Evolutionary conservation across 257 asterid species (phyloP).

Genomic region (Cruciata laevipes): DNA sequence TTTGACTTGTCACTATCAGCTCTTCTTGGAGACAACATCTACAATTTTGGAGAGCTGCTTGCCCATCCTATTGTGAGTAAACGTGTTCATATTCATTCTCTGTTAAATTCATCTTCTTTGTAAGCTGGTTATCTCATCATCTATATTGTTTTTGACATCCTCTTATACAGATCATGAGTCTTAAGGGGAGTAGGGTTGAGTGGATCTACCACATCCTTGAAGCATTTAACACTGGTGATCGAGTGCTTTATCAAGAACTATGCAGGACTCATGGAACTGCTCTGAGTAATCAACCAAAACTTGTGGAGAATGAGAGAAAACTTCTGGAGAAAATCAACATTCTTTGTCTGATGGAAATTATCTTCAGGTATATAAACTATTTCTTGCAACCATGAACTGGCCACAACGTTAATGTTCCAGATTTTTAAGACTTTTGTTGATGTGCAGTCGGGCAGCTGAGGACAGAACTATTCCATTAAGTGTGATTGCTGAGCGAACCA

Average conservation of each 20-base stretch:
- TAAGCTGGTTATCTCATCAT: background rate
- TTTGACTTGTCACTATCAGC: conserved; percentile 90
- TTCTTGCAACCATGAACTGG: background rate
- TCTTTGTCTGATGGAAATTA: conserved; percentile 94
- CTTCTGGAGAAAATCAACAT: conserved; percentile 96
- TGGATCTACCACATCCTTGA: conserved; percentile 87
- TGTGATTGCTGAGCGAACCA: conserved; percentile 77
- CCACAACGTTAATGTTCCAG: background rate
- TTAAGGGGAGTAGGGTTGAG: conserved; percentile 73
- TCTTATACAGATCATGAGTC: conserved; percentile 65
- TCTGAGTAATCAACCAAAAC: conserved; percentile 73
- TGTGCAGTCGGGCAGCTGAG: conserved; percentile 83
- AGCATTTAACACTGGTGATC: conserved; percentile 85
- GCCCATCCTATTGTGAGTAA: conserved; percentile 92
- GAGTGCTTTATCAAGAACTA: conserved; percentile 78
- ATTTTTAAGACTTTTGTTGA: conserved; percentile 8
- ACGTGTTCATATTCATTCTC: background rate
- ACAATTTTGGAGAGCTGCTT: conserved; percentile 93
- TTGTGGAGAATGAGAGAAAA: conserved; percentile 85
- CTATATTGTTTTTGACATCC: background rate
- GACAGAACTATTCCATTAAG: conserved; percentile 87
- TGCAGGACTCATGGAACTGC: conserved; percentile 79
- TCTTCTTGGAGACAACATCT: conserved; percentile 90
- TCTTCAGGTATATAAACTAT: conserved; percentile 55
- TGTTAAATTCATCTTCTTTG: background rate